phyloP scores from a whole-genome alignment of 2,329 filamentous ascomycete genomes.

The Ophiostoma piceae region DNA sequence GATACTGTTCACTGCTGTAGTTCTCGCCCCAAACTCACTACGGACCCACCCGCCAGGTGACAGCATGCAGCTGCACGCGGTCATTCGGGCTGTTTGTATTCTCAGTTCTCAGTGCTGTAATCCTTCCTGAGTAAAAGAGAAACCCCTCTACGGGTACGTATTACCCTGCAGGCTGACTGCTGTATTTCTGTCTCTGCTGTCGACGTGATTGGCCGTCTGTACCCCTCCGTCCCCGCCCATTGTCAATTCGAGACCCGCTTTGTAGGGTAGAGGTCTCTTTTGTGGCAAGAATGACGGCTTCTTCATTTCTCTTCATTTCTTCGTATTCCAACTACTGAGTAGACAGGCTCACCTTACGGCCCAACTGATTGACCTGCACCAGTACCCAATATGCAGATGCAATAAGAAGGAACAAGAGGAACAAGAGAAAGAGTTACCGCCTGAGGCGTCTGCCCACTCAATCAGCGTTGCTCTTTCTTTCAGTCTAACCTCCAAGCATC shows the following conservation, averaged over 20 bases:
- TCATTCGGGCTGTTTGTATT: conserved; percentile 1
- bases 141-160: not conserved
- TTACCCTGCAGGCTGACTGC: not conserved
- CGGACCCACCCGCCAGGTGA: conserved; percentile 9
- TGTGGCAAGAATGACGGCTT: not conserved
- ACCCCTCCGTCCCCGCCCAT: conserved; percentile 23
- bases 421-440: not conserved
- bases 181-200: not conserved
- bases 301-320: not conserved
- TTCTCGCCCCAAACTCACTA: too few species aligned
- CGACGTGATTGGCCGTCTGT: not conserved
- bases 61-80: conserved; percentile 14
- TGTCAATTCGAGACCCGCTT: conserved; percentile 25
- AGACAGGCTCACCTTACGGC: not conserved
- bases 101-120: not conserved
- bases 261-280: conserved; percentile 13
- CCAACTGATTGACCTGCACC: not conserved
- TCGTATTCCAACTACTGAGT: too few species aligned
- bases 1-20: too few species aligned
- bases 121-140: not conserved
- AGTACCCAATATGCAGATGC: not conserved
- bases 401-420: not conserved
- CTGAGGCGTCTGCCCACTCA: conserved; percentile 7
- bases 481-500: not conserved
- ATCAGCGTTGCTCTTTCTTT: not conserved